Percentiles rank a stretch among this genome's conserved stretches.
These are phyloP conservation scores for Cucumis hystrix DNA, from an alignment of 306 rosid genomes.

Conservation along the genomic window DNA sequence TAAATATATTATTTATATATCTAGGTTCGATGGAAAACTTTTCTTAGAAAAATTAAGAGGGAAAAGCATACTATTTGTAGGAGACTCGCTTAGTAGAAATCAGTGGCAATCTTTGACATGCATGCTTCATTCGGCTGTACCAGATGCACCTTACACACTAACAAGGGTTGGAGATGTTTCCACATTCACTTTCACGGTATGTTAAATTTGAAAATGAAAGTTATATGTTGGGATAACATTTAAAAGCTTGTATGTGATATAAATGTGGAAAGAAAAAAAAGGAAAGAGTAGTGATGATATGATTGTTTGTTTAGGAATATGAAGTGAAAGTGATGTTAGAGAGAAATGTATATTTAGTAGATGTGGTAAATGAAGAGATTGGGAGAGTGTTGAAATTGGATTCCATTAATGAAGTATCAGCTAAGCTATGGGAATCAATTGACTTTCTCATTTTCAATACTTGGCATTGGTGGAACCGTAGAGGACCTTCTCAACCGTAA, in stretches of 20 bases:
- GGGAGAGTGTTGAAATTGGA: conserved; percentile 84
- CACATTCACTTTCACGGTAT: conserved; percentile 47
- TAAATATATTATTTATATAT: background rate
- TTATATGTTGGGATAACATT: too few species aligned
- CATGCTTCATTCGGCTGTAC: conserved; percentile 52
- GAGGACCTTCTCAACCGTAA: conserved; percentile 95
- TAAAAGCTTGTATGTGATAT: too few species aligned
- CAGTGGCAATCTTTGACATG: conserved; percentile 93
- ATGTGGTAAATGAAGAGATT: conserved; percentile 37
- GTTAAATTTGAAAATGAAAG: background rate
- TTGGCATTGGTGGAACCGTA: conserved; percentile 97
- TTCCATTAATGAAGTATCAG: conserved; percentile 29
- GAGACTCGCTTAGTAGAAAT: conserved; percentile 76
- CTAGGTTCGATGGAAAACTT: conserved; percentile 44
- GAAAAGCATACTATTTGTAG: conserved; percentile 79
- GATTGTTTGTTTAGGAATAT: conserved; percentile 32
- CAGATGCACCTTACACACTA: conserved; percentile 32
- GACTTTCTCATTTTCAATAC: conserved; percentile 86
- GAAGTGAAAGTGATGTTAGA: conserved; percentile 65
- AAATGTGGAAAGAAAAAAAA: too few species aligned
- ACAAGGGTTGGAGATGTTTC: conserved; percentile 47
- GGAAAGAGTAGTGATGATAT: too few species aligned
- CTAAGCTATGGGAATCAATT: conserved; percentile 45
- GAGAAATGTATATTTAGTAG: conserved; percentile 71
- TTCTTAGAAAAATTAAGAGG: conserved; percentile 54